Evolutionary conservation across 2,329 filamentous ascomycete species (phyloP), one percentile per base, ranked within the genome.

Genomic region (Verticillium dahliae): DNA sequence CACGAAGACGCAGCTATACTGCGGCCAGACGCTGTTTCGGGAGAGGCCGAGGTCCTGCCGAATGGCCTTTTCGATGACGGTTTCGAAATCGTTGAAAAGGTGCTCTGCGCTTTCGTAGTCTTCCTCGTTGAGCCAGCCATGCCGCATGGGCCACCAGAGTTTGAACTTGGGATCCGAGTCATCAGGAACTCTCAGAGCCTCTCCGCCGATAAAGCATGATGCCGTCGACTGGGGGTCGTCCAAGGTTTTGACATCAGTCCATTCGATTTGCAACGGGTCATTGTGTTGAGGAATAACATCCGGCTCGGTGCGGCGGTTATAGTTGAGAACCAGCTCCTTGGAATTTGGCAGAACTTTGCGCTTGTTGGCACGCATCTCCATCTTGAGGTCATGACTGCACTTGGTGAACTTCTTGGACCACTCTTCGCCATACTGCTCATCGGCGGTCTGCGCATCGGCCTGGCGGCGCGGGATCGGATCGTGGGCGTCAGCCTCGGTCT

Each of bases 1-100:
- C 65, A 99, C 88, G 70, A 98, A 92, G n/a, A 97, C 93, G 68
- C 92, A 97, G 69, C 91, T 95, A 75, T 97, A 98, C 72, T 96
- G 90, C 60, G 85, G 84, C 87, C 93, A 96, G 59, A 94, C 88
- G 68, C 89, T 90, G 69, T 90, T 90, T 65, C 86, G 87, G 34
- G 83, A 87, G 52, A 97, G 75, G 1, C 90, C 91, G 9, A 98
- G 81, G 70, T 98, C 92, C n/a, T 85, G 86, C 66, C 89, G 89
- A 69, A 99, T 89, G 1, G 92, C 91, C 66, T 92, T 89, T 70
- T 97, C 92, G 13, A 98, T 76, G 37, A 98, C 89, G 13, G 89
- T 86, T 68, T 95, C 91, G 61, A 98, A 89, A 71, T 98, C 95
- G 70, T 95, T 85, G 70, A 90, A 91, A 22, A 98, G 80, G 67